These are phyloP conservation scores for Cavenderia fasciculata DNA, from an alignment of 78 protist genomes.

Conservation along the genomic window DNA sequence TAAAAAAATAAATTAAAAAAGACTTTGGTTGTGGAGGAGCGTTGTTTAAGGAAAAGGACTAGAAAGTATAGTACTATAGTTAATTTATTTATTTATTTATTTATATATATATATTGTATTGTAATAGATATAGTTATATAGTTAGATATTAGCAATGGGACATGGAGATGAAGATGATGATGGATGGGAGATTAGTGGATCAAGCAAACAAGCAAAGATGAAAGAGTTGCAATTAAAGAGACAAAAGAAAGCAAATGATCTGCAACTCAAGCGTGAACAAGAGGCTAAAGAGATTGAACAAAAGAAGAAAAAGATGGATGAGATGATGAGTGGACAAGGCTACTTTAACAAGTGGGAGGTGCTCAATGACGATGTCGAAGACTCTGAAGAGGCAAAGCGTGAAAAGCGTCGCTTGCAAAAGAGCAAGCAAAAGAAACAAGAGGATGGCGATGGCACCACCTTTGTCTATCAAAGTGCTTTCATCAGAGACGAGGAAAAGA, in stretches of 20 bases:
- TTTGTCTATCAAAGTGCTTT: too few species aligned
- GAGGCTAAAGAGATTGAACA: conserved; percentile 21
- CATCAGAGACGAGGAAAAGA: conserved; percentile 10
- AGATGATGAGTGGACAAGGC: conserved; percentile 7
- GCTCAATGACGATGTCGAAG: conserved; percentile 46
- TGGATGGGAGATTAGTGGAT: conserved; percentile 27
- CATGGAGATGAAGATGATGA: conserved; percentile 6
- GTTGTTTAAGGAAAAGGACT: too few species aligned
- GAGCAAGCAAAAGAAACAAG: neutral
- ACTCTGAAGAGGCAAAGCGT: neutral
- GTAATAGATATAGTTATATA: neutral
- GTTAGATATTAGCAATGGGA: neutral
- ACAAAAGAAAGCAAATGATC: conserved; percentile 7
- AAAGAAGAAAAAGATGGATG: conserved; percentile 47
- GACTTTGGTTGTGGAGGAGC: too few species aligned
- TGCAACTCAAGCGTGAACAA: conserved; percentile 10
- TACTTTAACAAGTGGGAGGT: conserved; percentile 35
- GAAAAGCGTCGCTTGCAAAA: neutral
- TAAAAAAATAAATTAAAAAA: too few species aligned
- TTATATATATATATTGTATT: too few species aligned
- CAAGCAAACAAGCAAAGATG: conserved; percentile 21
- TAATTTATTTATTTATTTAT: too few species aligned
- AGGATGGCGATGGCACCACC: neutral
- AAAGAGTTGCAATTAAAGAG: conserved; percentile 5
- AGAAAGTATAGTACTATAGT: too few species aligned